These are phyloP conservation scores for Kernera saxatilis DNA, from an alignment of 345 rosid species.

Conservation along the genomic window DNA sequence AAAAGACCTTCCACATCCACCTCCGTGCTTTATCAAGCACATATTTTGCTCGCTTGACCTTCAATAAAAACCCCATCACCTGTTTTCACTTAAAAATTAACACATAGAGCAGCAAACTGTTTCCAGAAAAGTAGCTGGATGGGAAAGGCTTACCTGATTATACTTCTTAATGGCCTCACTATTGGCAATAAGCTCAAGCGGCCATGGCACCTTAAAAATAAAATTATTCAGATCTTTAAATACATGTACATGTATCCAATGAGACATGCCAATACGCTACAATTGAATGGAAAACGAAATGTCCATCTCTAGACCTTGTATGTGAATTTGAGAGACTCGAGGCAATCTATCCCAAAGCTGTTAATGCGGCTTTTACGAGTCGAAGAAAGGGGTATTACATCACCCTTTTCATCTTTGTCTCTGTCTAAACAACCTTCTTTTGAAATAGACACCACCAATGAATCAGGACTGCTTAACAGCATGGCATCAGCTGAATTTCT, in stretches of 20 bases:
- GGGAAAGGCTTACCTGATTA: slow-evolving; percentile 63
- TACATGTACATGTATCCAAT: slow-evolving; percentile 1
- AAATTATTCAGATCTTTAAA: background rate
- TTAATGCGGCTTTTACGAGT: slow-evolving; percentile 43
- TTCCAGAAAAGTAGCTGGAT: slow-evolving; percentile 15
- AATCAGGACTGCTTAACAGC: slow-evolving; percentile 75
- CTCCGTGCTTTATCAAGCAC: slow-evolving; percentile 93
- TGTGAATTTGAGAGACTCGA: slow-evolving; percentile 71
- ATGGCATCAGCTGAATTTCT: slow-evolving; percentile 88
- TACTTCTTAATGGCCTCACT: slow-evolving; percentile 85
- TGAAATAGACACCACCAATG: slow-evolving; percentile 67
- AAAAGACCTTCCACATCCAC: slow-evolving; percentile 98
- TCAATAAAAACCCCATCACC: slow-evolving; percentile 94
- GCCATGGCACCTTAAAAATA: slow-evolving; percentile 83
- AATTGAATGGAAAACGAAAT: slow-evolving; percentile 10
- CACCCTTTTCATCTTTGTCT: slow-evolving; percentile 58
- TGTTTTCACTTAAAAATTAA: slow-evolving; percentile 36
- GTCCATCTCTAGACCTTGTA: slow-evolving; percentile 55
- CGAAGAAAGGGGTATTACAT: slow-evolving; percentile 35
- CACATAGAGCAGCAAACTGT: background rate
- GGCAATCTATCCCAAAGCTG: slow-evolving; percentile 70
- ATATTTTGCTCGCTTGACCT: slow-evolving; percentile 96
- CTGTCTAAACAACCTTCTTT: slow-evolving; percentile 43
- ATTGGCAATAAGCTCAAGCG: slow-evolving; percentile 93
- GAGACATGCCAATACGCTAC: slow-evolving; percentile 7